phyloP scores from a whole-genome alignment of 345 rosid genomes.

The Syzygium aromaticum region DNA sequence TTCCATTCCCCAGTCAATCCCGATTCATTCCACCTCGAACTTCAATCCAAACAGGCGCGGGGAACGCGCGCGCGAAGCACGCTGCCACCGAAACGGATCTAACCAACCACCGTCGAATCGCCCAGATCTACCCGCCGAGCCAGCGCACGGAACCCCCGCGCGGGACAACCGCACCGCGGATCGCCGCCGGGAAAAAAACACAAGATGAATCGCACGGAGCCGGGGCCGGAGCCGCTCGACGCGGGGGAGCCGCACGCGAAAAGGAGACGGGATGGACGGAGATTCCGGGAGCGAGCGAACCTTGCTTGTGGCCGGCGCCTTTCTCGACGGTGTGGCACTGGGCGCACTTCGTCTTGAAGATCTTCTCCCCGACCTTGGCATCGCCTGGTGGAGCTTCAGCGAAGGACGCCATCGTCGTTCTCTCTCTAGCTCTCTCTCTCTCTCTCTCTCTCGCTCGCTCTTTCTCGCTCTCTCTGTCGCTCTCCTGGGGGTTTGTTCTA shows the following conservation, averaged over 20 bases:
- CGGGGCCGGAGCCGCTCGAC: neutral
- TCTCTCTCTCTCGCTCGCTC: neutral
- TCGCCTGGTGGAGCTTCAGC: slow-evolving; percentile 81
- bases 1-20: neutral
- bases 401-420: slow-evolving; percentile 60
- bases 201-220: neutral
- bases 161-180: neutral
- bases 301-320: slow-evolving; percentile 98
- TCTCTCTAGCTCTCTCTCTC: neutral
- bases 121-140: neutral
- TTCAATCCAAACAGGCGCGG: neutral
- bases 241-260: neutral
- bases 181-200: neutral
- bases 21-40: neutral
- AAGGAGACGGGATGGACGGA: neutral
- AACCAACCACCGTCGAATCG: neutral
- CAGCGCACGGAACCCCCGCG: neutral
- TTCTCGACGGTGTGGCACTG: slow-evolving; percentile 91
- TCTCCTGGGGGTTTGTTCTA: neutral
- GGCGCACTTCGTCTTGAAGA: slow-evolving; percentile 78
- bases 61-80: neutral
- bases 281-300: slow-evolving; percentile 10
- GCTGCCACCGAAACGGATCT: neutral
- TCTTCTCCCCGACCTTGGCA: slow-evolving; percentile 68
- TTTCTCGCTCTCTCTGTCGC: too few relatives aligned